Evolutionary conservation across 805 yeast species (phyloP).

Genomic region (Hanseniaspora singularis): DNA sequence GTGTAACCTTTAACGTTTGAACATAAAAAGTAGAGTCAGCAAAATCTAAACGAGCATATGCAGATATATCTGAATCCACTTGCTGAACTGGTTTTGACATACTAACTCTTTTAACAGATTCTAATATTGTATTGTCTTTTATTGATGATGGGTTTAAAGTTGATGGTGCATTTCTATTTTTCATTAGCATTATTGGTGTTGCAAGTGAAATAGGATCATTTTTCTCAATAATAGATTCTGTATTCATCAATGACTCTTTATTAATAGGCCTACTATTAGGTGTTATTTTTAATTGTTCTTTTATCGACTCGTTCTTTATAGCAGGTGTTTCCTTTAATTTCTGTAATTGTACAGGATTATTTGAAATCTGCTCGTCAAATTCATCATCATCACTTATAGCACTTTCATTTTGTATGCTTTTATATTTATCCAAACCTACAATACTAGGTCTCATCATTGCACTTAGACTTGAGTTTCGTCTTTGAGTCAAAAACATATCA

Average conservation of each 20-base stretch:
- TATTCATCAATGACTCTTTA: not conserved
- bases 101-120: constrained; percentile 6
- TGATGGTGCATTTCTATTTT: constrained; percentile 5
- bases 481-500: constrained; percentile 21
- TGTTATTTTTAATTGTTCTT: not conserved
- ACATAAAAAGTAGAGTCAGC: constrained; percentile 89
- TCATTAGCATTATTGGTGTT: constrained; percentile 9
- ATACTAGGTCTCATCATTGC: constrained; percentile 12
- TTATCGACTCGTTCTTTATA: not conserved
- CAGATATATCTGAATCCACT: constrained; percentile 30
- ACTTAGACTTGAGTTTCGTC: constrained; percentile 18
- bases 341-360: too few species aligned
- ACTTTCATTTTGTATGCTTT: constrained; percentile 12
- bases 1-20: constrained; percentile 84
- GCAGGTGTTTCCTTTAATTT: constrained; percentile 1
- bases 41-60: constrained; percentile 70
- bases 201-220: not conserved
- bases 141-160: constrained; percentile 9
- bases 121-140: constrained; percentile 10
- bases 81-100: not conserved
- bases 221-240: not conserved
- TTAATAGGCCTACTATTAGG: not conserved
- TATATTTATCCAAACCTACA: constrained; percentile 2
- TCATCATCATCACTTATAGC: constrained; percentile 16
- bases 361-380: constrained; percentile 11